Percentiles rank a stretch among this genome's conserved stretches.
Evolutionary conservation across 805 yeast species (phyloP).

Genomic region (Ogataea minuta): DNA sequence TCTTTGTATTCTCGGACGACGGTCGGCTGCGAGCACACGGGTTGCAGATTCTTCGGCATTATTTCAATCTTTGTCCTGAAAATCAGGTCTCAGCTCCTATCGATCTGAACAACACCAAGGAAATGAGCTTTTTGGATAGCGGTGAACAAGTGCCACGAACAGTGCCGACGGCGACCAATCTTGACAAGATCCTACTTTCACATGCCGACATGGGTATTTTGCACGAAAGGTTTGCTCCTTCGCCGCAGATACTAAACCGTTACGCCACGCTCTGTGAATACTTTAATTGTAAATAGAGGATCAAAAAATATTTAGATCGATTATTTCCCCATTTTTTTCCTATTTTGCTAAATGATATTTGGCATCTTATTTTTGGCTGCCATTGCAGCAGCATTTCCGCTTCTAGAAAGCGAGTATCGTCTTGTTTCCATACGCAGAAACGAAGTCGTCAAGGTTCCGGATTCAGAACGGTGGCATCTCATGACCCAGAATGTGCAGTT

Average conservation of each 20-base stretch:
- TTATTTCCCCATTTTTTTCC: background rate
- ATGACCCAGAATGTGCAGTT: constrained; percentile 37
- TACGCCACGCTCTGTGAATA: constrained; percentile 5
- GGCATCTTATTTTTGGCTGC: background rate
- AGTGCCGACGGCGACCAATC: background rate
- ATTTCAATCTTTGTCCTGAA: constrained; percentile 28
- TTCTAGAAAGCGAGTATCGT: constrained; percentile 1
- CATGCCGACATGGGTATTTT: background rate
- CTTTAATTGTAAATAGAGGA: constrained; percentile 2
- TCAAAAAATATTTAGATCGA: constrained; percentile 1
- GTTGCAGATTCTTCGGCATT: constrained; percentile 25
- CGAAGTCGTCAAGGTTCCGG: constrained; percentile 27
- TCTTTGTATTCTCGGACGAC: constrained; percentile 29
- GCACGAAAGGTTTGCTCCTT: constrained; percentile 1
- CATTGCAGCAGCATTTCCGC: constrained; percentile 3
- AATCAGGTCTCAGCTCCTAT: constrained; percentile 17
- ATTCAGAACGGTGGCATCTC: constrained; percentile 36
- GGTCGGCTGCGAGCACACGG: constrained; percentile 26
- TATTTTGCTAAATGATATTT: background rate
- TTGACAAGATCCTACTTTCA: constrained; percentile 3
- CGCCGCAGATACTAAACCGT: constrained; percentile 1
- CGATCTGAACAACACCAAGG: background rate
- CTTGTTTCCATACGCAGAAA: constrained; percentile 11
- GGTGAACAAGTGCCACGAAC: background rate
- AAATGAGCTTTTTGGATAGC: constrained; percentile 1